Evolutionary conservation across 768 basidiomycete species (phyloP), one percentile per base, ranked within the genome.

Genomic region (Dioszegia hungarica): DNA sequence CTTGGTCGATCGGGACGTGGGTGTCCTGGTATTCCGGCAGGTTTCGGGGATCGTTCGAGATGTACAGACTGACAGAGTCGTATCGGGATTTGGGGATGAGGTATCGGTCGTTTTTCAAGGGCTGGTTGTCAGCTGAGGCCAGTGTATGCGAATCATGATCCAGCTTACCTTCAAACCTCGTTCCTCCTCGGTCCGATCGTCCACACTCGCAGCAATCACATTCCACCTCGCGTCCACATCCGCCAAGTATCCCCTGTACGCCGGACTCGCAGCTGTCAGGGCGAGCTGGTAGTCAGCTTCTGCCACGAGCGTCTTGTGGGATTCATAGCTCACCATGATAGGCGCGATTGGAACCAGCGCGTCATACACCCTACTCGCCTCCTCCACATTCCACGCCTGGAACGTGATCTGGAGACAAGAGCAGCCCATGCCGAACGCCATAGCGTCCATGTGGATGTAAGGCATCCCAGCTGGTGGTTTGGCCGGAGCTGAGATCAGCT

Each of bases 341-440:
- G 95, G 95, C 2, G 90, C 90, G 25, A 99, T 80, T 11, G 95
- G 95, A 20, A 95, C 86, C 48, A 99, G 80, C n/a, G 89, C 89
- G 74, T 99, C 95, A 73, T 99, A 99, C 78, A 97, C 84, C 53
- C 89, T 81, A 70, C 90, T 82, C 11, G 95, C 92, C 74, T 99
- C 92, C 29, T 83, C 81, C 25, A 99, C 85, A 78, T 90, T 91
- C 77, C 90, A 95, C 2, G 92, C 87, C 77, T 99, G 95, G 79
- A 98, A 97, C 14, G 95, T 99, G 59, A 98, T 81, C 70, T 99
- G 95, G 49, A 99, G 80, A 76, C 95, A 98, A 69, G 90, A 94
- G 65, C 94, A 98, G 5, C 95, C 95, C 95, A 98, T 99, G 44
- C 95, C 95, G 75, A 99, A 99, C 27, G 93, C 94, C 95, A 98